A percentile compares a stretch with the other conserved stretches of the same genome.
phyloP scores from a whole-genome alignment of 371 early-diverging fungal species.

The Rhizopus microsporus region DNA sequence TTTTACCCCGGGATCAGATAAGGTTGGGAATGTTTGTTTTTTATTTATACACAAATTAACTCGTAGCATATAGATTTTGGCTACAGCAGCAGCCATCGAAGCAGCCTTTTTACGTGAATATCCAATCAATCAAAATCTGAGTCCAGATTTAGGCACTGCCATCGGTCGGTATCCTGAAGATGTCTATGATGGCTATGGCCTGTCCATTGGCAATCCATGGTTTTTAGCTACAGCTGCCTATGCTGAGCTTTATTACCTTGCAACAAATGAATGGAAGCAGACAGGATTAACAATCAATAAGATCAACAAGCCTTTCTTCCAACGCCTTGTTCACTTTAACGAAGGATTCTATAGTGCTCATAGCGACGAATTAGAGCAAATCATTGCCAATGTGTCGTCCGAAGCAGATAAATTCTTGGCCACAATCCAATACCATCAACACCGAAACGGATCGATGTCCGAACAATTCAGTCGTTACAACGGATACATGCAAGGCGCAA shows the following conservation, averaged over 20 bases:
- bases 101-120: conserved; percentile 42
- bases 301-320: conserved; percentile 45
- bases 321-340: background rate
- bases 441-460: conserved; percentile 43
- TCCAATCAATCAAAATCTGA: conserved; percentile 44
- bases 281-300: conserved; percentile 42
- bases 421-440: conserved; percentile 49
- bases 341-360: conserved; percentile 18
- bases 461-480: conserved; percentile 59
- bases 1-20: conserved; percentile 50
- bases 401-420: conserved; percentile 55
- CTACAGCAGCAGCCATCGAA: conserved; percentile 45
- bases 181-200: conserved; percentile 59
- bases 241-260: conserved; percentile 67
- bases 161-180: conserved; percentile 73
- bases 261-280: conserved; percentile 28
- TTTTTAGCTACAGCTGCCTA: conserved; percentile 56
- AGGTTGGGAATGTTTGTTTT: conserved; percentile 2
- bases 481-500: conserved; percentile 59
- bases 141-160: conserved; percentile 31
- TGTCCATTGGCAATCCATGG: conserved; percentile 67
- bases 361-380: conserved; percentile 17
- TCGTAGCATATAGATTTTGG: conserved; percentile 28
- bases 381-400: conserved; percentile 14
- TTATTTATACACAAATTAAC: background rate